phyloP scores from a whole-genome alignment of 352 stramenopile genomes.

The Globisporangium barbulae region DNA sequence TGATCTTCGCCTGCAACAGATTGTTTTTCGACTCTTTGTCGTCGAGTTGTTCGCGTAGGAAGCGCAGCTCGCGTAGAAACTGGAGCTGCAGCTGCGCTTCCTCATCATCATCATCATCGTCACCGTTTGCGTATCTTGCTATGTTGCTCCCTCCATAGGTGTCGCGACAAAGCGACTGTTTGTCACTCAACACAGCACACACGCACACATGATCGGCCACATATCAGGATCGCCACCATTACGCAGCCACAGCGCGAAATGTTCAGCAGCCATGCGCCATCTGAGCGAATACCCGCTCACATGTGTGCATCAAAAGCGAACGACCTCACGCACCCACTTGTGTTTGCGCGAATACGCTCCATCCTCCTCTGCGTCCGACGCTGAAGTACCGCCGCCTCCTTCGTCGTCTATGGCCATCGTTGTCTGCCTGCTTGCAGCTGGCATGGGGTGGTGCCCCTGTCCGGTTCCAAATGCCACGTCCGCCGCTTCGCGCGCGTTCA shows the following conservation, averaged over 20 bases:
- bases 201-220: neutral
- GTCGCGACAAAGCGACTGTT: neutral
- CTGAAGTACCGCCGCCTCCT: neutral
- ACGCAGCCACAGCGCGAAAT: neutral
- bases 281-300: neutral
- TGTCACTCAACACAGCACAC: neutral
- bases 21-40: conserved; percentile 32
- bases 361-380: neutral
- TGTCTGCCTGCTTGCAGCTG: neutral
- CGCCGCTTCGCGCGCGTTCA: conserved; percentile 5
- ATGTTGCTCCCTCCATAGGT: neutral
- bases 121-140: neutral
- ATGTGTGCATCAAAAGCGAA: neutral
- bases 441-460: neutral
- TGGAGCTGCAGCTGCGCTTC: conserved; percentile 26
- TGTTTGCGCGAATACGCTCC: neutral
- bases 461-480: conserved; percentile 6
- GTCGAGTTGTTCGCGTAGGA: conserved; percentile 28
- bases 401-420: neutral
- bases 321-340: neutral
- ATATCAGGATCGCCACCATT: neutral
- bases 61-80: conserved; percentile 32
- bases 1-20: conserved; percentile 35
- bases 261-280: neutral
- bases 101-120: conserved; percentile 18